Evolutionary conservation across 371 early-diverging fungal genomes (phyloP).

Genomic region (Apophysomyces ossiformis): DNA sequence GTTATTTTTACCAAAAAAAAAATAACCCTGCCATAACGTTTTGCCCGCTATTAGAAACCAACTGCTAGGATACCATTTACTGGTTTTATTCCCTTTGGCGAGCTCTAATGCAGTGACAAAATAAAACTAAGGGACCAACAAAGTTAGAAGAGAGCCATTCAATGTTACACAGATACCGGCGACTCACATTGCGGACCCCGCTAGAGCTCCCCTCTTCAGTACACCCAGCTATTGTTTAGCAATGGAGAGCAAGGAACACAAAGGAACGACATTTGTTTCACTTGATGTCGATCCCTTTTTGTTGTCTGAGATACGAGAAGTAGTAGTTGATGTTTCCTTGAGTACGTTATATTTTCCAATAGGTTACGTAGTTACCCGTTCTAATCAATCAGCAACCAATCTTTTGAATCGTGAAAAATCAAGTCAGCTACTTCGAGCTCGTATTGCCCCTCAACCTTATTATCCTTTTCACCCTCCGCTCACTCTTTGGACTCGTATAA

Average conservation of each 20-base stretch:
- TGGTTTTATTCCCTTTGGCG: background rate
- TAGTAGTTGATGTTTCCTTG: background rate
- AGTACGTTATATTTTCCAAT: background rate
- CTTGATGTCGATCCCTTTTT: slow-evolving; percentile 9
- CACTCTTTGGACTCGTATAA: slow-evolving; percentile 12
- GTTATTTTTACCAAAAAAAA: slow-evolving; percentile 7
- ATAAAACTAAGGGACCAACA: background rate
- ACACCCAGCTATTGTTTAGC: slow-evolving; percentile 8
- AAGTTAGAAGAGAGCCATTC: slow-evolving; percentile 2
- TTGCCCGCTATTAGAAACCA: background rate
- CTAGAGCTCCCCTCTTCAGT: background rate
- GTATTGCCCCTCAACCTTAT: background rate
- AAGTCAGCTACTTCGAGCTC: background rate
- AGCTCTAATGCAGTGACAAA: slow-evolving; percentile 8
- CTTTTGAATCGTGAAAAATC: background rate
- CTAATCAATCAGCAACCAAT: background rate
- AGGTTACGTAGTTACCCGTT: slow-evolving; percentile 7
- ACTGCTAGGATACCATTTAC: background rate
- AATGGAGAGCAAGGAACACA: slow-evolving; percentile 10
- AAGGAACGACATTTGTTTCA: slow-evolving; percentile 11
- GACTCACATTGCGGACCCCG: slow-evolving; percentile 5
- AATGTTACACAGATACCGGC: slow-evolving; percentile 1
- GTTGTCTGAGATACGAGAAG: background rate
- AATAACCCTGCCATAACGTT: background rate
- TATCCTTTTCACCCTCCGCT: slow-evolving; percentile 1